phyloP scores from a whole-genome alignment of 139 green algal genomes.

The Edaphochlamys debaryana region DNA sequence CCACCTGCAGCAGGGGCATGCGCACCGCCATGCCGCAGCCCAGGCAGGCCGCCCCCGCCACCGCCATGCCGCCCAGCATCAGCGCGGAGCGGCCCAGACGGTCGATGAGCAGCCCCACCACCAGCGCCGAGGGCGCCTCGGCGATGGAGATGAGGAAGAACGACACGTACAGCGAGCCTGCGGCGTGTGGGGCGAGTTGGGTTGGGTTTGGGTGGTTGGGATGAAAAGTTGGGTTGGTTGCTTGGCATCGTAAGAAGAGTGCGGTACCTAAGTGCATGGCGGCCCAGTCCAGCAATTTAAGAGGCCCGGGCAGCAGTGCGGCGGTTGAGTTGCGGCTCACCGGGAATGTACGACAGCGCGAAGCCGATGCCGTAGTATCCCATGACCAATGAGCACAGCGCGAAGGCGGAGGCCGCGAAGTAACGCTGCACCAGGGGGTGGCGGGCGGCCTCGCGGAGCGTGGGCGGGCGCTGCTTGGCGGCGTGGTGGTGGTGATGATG shows the following conservation, averaged over 20 bases:
- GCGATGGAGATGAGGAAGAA: conserved; percentile 12
- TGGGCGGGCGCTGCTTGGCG: neutral
- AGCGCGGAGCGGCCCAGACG: neutral
- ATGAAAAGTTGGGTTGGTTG: too few relatives aligned
- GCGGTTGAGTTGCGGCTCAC: too few relatives aligned
- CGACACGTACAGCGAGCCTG: neutral
- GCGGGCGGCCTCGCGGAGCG: neutral
- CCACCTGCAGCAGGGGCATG: neutral
- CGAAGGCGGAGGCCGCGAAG: neutral
- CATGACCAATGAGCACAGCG: conserved; percentile 16
- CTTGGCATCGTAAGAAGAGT: too few relatives aligned
- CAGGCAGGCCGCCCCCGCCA: conserved; percentile 14
- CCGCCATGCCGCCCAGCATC: conserved; percentile 15
- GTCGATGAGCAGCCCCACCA: conserved; percentile 26
- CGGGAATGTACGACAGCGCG: conserved; percentile 24
- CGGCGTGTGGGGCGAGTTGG: too few relatives aligned
- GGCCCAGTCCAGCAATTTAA: too few relatives aligned
- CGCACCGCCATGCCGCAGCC: conserved; percentile 13
- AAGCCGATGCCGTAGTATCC: conserved; percentile 37
- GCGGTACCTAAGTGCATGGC: too few relatives aligned
- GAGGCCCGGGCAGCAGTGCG: too few relatives aligned
- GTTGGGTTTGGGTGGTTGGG: too few relatives aligned
- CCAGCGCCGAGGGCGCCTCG: conserved; percentile 1
- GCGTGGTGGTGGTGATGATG: neutral
- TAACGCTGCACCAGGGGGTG: neutral